Percentiles rank a stretch among this genome's conserved stretches.
These are phyloP conservation scores for Orychophragmus violaceus DNA, from an alignment of 345 rosid species.

Conservation along the genomic window DNA sequence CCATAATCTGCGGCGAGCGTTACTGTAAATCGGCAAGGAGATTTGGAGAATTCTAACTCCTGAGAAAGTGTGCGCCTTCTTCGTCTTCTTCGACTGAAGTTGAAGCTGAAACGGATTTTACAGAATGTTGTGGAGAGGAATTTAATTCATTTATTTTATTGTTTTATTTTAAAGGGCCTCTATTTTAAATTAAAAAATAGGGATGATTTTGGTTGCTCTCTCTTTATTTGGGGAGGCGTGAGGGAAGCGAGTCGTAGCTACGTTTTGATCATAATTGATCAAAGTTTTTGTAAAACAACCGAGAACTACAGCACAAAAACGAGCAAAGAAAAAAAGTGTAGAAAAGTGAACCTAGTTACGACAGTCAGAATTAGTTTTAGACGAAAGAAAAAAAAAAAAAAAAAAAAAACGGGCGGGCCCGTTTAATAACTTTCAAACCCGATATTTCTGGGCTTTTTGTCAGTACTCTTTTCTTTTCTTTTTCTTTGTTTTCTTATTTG, in stretches of 20 bases:
- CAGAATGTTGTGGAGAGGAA: conserved; percentile 17
- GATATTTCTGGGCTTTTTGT: conserved; percentile 36
- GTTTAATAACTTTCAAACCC: too few relatives aligned
- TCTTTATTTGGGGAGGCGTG: conserved; percentile 34
- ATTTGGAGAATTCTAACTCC: neutral
- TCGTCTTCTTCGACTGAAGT: conserved; percentile 27
- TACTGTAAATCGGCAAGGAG: neutral
- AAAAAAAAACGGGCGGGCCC: too few relatives aligned
- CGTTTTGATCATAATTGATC: too few relatives aligned
- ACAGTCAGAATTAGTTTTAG: too few relatives aligned
- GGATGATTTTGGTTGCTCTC: neutral
- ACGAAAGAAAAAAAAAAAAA: too few relatives aligned
- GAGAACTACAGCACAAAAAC: too few relatives aligned
- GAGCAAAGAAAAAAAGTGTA: too few relatives aligned
- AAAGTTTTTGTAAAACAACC: too few relatives aligned
- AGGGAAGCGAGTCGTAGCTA: conserved; percentile 26
- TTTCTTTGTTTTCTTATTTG: conserved; percentile 23
- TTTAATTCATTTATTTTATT: conserved; percentile 16
- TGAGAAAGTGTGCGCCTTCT: conserved; percentile 2
- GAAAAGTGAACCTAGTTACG: too few relatives aligned
- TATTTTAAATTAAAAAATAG: neutral
- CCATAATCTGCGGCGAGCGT: conserved; percentile 32
- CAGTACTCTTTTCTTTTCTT: conserved; percentile 23
- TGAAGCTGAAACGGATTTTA: conserved; percentile 20
- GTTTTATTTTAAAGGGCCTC: neutral